Conservation (phyloP, 2,329 filamentous ascomycete species). For the Balansia obtecta region DNA sequence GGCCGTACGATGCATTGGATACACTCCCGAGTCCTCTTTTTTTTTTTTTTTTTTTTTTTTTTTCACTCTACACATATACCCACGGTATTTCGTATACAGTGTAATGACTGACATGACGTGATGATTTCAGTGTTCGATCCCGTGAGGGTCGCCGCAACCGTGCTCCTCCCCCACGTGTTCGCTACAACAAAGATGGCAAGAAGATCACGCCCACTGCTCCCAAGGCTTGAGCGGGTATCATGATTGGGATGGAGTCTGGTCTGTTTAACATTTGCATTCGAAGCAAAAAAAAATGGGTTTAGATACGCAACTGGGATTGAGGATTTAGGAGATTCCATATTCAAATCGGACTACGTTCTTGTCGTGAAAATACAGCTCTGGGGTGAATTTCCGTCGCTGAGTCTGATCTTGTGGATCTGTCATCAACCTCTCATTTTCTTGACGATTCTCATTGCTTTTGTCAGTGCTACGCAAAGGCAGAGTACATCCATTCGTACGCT, state of each 20-base stretch:
- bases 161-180: constrained; percentile 89
- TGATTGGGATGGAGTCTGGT: constrained; percentile 26
- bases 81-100: constrained; percentile 16
- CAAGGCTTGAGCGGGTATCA: constrained; percentile 24
- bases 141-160: constrained; percentile 96
- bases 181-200: constrained; percentile 99
- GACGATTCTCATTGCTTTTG: neutral
- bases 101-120: constrained; percentile 9
- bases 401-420: too few relatives aligned
- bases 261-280: constrained; percentile 24
- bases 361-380: constrained; percentile 1
- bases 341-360: constrained; percentile 13
- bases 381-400: neutral
- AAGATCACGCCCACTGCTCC: constrained; percentile 74
- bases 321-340: constrained; percentile 12
- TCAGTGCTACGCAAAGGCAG: too few relatives aligned
- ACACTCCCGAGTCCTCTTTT: constrained; percentile 20
- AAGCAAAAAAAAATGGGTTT: constrained; percentile 19
- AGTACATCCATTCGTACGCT: too few relatives aligned
- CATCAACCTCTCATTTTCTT: neutral
- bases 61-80: neutral
- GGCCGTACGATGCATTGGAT: constrained; percentile 31
- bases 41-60: too few relatives aligned
- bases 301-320: constrained; percentile 23
- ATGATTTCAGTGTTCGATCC: constrained; percentile 74